Conservation (phyloP, 345 rosid species). For the Citrus cavaleriei region DNA sequence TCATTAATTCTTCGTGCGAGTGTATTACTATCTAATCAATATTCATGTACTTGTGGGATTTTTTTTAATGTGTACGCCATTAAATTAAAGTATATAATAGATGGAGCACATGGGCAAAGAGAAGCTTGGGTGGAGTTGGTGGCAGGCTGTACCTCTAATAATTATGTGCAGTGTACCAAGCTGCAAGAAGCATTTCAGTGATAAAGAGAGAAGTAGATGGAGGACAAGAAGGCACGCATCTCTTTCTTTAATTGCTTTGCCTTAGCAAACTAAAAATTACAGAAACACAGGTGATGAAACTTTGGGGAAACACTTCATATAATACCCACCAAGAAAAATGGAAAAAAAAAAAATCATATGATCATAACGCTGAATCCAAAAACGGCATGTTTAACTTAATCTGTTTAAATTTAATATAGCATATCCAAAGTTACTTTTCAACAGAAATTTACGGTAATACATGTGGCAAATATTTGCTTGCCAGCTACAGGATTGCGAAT, state of each 20-base stretch:
- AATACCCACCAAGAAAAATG: no score
- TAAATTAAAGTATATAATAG: neutral
- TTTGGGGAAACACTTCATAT: neutral
- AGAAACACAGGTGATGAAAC: neutral
- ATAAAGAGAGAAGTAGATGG: neutral
- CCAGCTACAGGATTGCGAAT: no score
- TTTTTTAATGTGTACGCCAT: neutral
- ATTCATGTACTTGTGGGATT: neutral
- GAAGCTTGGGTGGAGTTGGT: neutral
- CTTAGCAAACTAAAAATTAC: neutral
- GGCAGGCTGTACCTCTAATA: neutral
- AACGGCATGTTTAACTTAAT: no score
- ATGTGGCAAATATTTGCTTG: neutral
- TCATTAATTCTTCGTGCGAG: neutral
- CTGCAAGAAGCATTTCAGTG: neutral
- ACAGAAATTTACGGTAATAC: neutral
- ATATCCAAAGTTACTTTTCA: no score
- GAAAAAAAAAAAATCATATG: no score
- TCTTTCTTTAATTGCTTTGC: neutral
- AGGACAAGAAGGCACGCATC: neutral
- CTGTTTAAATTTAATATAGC: no score
- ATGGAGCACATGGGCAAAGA: constrained; percentile 2
- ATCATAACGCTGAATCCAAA: no score
- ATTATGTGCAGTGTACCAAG: neutral
- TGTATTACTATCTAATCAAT: neutral